Conservation (phyloP, 345 rosid genomes). For the Populus tremula region DNA sequence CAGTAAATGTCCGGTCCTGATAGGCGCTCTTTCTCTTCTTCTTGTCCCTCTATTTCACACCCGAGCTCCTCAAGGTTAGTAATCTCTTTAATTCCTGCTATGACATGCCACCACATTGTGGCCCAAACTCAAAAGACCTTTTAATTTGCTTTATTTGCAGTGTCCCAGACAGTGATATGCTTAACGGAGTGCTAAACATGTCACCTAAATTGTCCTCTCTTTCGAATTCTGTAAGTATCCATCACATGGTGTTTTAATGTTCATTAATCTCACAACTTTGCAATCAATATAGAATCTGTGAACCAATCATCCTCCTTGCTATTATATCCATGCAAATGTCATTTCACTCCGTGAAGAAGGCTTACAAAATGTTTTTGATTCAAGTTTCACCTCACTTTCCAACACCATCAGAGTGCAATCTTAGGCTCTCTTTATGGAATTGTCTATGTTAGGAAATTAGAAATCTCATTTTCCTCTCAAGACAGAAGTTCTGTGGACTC, state of each 20-base stretch:
- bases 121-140: not conserved
- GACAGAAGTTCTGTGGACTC: not conserved
- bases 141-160: slow-evolving; percentile 36
- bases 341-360: not conserved
- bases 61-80: slow-evolving; percentile 37
- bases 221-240: slow-evolving; percentile 44
- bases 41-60: slow-evolving; percentile 37
- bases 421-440: not conserved
- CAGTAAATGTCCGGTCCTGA: slow-evolving; percentile 42
- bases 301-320: not conserved
- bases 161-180: slow-evolving; percentile 32
- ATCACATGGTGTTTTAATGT: not conserved
- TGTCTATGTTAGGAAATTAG: not conserved
- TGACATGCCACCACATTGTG: no score
- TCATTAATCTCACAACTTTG: not conserved
- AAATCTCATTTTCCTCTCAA: not conserved
- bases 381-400: not conserved
- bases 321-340: not conserved
- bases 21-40: slow-evolving; percentile 45
- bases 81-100: not conserved
- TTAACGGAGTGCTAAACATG: slow-evolving; percentile 18
- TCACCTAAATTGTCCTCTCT: slow-evolving; percentile 44
- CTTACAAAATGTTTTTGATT: not conserved
- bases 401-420: not conserved
- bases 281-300: not conserved